phyloP scores from a whole-genome alignment of 768 basidiomycete species.

The Mycena sanguinolenta region DNA sequence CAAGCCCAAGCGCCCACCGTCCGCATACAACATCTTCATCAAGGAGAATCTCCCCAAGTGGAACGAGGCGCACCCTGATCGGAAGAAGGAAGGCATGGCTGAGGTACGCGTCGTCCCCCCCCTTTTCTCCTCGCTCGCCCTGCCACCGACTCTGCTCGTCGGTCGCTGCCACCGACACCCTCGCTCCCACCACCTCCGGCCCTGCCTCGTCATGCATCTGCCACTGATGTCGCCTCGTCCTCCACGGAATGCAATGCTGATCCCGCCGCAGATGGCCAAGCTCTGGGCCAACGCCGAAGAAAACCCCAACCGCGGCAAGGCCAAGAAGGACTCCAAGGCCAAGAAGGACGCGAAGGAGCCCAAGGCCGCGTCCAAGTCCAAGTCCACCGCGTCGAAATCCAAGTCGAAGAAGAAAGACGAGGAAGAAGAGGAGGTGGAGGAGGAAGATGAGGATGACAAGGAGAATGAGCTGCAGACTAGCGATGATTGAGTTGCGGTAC shows the following conservation, averaged over 20 bases:
- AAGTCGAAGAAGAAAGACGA: slow-evolving; percentile 35
- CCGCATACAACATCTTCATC: slow-evolving; percentile 71
- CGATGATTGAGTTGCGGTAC: slow-evolving; percentile 24
- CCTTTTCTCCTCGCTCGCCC: background rate
- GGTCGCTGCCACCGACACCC: background rate
- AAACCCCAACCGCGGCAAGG: slow-evolving; percentile 73
- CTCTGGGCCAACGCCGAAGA: slow-evolving; percentile 72
- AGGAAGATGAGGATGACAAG: slow-evolving; percentile 14
- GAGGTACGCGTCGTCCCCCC: slow-evolving; percentile 47
- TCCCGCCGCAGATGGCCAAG: slow-evolving; percentile 61
- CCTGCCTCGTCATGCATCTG: too few relatives aligned
- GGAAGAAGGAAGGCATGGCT: slow-evolving; percentile 67
- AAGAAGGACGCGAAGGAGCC: slow-evolving; percentile 61
- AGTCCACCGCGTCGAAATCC: too few relatives aligned
- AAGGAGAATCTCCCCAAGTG: slow-evolving; percentile 69
- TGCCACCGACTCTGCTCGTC: background rate
- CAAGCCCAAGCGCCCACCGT: slow-evolving; percentile 70
- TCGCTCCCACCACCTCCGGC: too few relatives aligned
- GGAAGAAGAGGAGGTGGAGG: slow-evolving; percentile 27
- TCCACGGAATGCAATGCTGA: too few relatives aligned
- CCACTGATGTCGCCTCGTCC: too few relatives aligned
- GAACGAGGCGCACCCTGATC: slow-evolving; percentile 65
- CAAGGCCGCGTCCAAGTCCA: slow-evolving; percentile 34
- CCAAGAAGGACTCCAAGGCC: slow-evolving; percentile 49
- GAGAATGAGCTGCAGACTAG: slow-evolving; percentile 2